Base-by-base conservation (phyloP, 2,329 filamentous ascomycete genomes). In the Elsinoe perseae region DNA sequence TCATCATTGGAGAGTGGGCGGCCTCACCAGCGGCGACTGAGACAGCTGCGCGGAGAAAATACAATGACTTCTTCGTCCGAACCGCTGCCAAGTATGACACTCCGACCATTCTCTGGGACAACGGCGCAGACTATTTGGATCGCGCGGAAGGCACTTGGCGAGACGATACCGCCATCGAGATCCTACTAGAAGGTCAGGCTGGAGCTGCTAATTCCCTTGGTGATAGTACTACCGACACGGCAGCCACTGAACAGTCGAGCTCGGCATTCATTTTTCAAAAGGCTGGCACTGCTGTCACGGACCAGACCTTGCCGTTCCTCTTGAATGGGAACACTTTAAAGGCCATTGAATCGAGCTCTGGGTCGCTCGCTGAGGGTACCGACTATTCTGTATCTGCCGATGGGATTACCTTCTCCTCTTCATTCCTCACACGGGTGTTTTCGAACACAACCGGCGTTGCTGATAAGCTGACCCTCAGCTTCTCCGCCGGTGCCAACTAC, bases 1-100 rank as follows among this genome's bases (percentile, higher is more conserved):
- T 82, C 2, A 64, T 83, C 2, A 73, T 84, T 10, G 80, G 81
- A 9, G 80, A 84, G 68, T 84, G 77, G 66, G 75, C 78, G 57
- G 76, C 77, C 1, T 77, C 74, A 0, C 72, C 74, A 2, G 65
- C 68, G 0, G 73, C 73, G 50, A 77, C 76, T 1, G 81, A 84
- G 63, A 73, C 76, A 0, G 77, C 78, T 0, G 80, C 77, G 1
- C 71, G 80, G 44, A 82, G 80, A 77, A 77, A 77, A 56, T 84
- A 81, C 64, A 78, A 75, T 54, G 80, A 83, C 64, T 73, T 75
- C 58, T 70, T 84, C 54, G 66, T 77, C 18, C 73, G 74, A 25
- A 76, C 73, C 0, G 76, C 77, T 0, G 70, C 68, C 1, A 72
- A 75, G 44, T 77, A 80, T 61, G 71, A 76, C 59, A 79, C 77